These are phyloP conservation scores for Delonix regia DNA, from an alignment of 306 rosid species.

Conservation along the genomic window DNA sequence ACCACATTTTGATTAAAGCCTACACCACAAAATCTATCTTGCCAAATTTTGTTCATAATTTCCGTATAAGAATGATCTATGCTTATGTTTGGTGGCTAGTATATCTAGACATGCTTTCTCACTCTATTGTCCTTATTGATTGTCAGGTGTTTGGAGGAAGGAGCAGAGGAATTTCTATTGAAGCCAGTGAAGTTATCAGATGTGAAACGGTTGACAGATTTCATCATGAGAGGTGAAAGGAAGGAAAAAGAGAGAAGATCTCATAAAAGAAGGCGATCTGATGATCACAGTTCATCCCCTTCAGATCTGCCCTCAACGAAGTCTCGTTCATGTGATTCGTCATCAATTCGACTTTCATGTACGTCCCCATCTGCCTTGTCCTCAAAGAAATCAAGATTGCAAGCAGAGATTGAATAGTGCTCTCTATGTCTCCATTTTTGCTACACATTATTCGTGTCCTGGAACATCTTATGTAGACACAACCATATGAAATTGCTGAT, in stretches of 20 bases:
- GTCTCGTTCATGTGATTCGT: constrained; percentile 36
- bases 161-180: constrained; percentile 88
- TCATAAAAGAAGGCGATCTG: constrained; percentile 54
- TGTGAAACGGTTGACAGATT: constrained; percentile 75
- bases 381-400: constrained; percentile 59
- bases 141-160: constrained; percentile 90
- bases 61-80: not conserved
- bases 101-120: not conserved
- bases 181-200: constrained; percentile 89
- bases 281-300: constrained; percentile 36
- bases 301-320: constrained; percentile 20
- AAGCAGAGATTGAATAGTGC: constrained; percentile 27
- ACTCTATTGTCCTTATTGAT: constrained; percentile 10
- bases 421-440: constrained; percentile 35
- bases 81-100: not conserved
- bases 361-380: constrained; percentile 25
- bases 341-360: constrained; percentile 5
- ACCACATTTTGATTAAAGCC: not conserved
- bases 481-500: constrained; percentile 35
- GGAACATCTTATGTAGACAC: constrained; percentile 29
- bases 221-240: constrained; percentile 65
- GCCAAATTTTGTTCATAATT: not conserved
- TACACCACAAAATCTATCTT: not conserved
- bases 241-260: constrained; percentile 43
- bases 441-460: constrained; percentile 29